phyloP scores from a whole-genome alignment of 1,284 basidiomycete genomes.

The Tilletia horrida region DNA sequence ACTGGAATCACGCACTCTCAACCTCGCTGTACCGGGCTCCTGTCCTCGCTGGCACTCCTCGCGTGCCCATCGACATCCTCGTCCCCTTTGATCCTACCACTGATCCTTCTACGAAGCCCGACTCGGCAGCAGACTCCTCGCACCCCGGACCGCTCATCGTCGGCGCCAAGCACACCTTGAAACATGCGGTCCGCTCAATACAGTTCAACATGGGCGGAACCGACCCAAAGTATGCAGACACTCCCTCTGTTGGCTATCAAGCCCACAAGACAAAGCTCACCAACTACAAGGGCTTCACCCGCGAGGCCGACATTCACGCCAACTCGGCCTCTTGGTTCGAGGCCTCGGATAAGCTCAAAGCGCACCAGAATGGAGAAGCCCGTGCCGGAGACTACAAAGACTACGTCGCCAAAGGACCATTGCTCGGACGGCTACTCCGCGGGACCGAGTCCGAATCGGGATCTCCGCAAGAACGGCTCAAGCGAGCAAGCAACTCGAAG shows the following conservation, averaged over 20 bases:
- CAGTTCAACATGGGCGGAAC: background rate
- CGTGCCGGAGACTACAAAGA: background rate
- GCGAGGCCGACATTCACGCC: background rate
- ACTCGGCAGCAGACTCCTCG: background rate
- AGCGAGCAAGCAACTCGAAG: background rate
- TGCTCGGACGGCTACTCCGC: slow-evolving; percentile 5
- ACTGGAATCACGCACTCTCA: background rate
- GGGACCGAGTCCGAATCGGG: background rate
- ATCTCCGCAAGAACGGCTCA: background rate
- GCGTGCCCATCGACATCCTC: slow-evolving; percentile 9
- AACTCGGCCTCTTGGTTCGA: background rate
- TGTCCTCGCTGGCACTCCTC: background rate
- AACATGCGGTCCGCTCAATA: slow-evolving; percentile 11
- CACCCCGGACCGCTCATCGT: background rate
- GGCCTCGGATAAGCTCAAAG: background rate
- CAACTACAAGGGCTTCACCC: background rate
- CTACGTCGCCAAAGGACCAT: background rate
- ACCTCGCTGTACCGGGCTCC: background rate
- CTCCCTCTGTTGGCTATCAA: slow-evolving; percentile 2
- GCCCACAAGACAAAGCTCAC: background rate
- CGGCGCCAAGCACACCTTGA: background rate
- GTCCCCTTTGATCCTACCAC: background rate
- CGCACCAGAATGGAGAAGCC: background rate
- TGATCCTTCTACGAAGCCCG: background rate
- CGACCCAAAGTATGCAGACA: background rate